Evolutionary conservation across 805 yeast species (phyloP).

Genomic region (Pichia eremophila): DNA sequence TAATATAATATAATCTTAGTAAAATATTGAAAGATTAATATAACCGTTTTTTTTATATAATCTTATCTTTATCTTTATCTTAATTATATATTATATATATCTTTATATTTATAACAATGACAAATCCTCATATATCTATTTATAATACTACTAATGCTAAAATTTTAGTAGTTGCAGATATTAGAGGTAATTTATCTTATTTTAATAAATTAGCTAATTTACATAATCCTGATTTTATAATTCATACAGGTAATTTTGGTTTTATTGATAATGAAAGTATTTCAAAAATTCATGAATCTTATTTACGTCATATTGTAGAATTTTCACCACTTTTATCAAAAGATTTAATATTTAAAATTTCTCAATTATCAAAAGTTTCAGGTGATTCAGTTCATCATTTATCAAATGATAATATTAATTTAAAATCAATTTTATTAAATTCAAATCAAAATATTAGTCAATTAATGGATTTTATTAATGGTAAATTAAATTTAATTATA

Average conservation of each 20-base stretch:
- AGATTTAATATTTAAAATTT: constrained; percentile 39
- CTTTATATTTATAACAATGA: too few relatives aligned
- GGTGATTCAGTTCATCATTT: constrained; percentile 33
- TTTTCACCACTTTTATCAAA: constrained; percentile 51
- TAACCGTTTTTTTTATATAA: too few relatives aligned
- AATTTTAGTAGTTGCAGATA: constrained; percentile 36
- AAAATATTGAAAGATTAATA: too few relatives aligned
- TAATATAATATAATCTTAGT: too few relatives aligned
- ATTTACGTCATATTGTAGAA: constrained; percentile 56
- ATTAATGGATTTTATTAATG: constrained; percentile 34
- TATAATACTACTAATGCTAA: constrained; percentile 1
- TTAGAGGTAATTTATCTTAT: constrained; percentile 42
- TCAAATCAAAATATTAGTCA: too few relatives aligned
- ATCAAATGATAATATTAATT: constrained; percentile 28
- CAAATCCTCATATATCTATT: not conserved
- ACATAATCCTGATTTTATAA: constrained; percentile 40
- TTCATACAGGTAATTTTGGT: constrained; percentile 77
- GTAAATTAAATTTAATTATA: constrained; percentile 31
- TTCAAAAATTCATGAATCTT: constrained; percentile 43
- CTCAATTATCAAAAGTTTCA: constrained; percentile 38
- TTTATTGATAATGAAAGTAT: constrained; percentile 56
- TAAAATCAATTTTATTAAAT: constrained; percentile 24
- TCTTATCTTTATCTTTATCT: too few relatives aligned
- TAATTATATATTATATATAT: too few relatives aligned
- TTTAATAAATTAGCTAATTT: constrained; percentile 40